A percentile compares a stretch with the other conserved stretches of the same genome.
Evolutionary conservation across 345 rosid species (phyloP).

Genomic region (Pistacia integerrima): DNA sequence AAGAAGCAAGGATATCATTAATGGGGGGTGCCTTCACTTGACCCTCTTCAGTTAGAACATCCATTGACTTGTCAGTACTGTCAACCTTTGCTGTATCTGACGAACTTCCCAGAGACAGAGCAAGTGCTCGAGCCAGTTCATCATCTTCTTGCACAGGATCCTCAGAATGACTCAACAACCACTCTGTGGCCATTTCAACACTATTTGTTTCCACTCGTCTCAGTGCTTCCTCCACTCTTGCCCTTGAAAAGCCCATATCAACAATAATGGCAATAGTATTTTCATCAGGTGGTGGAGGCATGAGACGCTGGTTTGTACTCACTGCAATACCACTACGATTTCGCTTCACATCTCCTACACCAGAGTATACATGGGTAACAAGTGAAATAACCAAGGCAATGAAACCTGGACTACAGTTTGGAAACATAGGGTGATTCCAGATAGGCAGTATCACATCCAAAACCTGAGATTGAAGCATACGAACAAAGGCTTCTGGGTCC

Average conservation of each 20-base stretch:
- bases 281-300: slow-evolving; percentile 93
- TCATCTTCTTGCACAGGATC: slow-evolving; percentile 98
- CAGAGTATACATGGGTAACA: slow-evolving; percentile 80
- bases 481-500: slow-evolving; percentile 86
- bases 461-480: slow-evolving; percentile 89
- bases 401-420: slow-evolving; percentile 74
- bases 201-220: slow-evolving; percentile 92
- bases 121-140: slow-evolving; percentile 94
- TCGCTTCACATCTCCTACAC: slow-evolving; percentile 84
- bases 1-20: slow-evolving; percentile 82
- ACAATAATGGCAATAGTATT: slow-evolving; percentile 80
- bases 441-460: slow-evolving; percentile 83
- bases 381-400: slow-evolving; percentile 73
- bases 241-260: slow-evolving; percentile 97
- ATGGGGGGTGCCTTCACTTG: slow-evolving; percentile 70
- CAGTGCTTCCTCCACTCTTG: slow-evolving; percentile 93
- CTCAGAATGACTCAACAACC: slow-evolving; percentile 84
- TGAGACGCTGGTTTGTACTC: slow-evolving; percentile 66
- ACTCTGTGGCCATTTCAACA: slow-evolving; percentile 98
- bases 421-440: slow-evolving; percentile 87
- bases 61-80: slow-evolving; percentile 64
- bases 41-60: slow-evolving; percentile 53
- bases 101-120: slow-evolving; percentile 88
- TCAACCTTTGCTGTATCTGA: slow-evolving; percentile 83
- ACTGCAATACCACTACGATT: slow-evolving; percentile 65